Base-by-base conservation (phyloP, 176 grass and related monocot genomes). In the Cenchrus purpureus region DNA sequence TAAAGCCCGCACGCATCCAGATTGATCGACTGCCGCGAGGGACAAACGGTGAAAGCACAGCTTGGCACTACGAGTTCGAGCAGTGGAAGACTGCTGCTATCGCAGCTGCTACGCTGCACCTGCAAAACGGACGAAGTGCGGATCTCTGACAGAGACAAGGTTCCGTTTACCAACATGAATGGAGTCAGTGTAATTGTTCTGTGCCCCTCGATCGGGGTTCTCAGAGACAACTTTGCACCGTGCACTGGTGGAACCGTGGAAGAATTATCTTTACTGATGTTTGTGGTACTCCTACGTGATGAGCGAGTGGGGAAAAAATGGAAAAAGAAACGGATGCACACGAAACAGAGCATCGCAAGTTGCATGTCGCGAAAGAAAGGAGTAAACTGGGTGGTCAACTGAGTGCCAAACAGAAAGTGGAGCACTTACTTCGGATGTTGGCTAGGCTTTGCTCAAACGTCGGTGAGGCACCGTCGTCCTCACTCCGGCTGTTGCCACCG, bases 371-470 rank as follows among this genome's bases (percentile, higher is more conserved):
- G 57, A 78, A 54, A 46, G 57, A 43, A 11, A 49, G 45, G 4
- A 28, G 75, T 25, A 46, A n/a, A 22, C 37, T 2, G 25, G 58
- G 57, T 83, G 58, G 57, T 83, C 79, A 84, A 75, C 42, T 29
- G 8, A 65, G 64, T 37, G 42, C 28, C 51, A 74, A 3, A 61
- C 1, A 49, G 22, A 70, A 74, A 49, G 65, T 45, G 59, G 53
- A 28, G 22, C 12, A 51, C 91, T 84, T 94, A 97, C 94, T 97
- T 86, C 69, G 86, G 15, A 94, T 82, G 63, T 73, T 85, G 44
- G 86, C 71, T 8, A 97, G 34, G 80, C 59, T 90, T 40, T 40
- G 89, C 71, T 89, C 70, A 59, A 94, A 92, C 31, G 85, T 73
- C 59, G 79, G 82, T 14, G 87, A 89, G 10, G 73, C 68, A 14